Evolutionary conservation across 805 yeast species (phyloP).

Genomic region (Candida namnaoensis): DNA sequence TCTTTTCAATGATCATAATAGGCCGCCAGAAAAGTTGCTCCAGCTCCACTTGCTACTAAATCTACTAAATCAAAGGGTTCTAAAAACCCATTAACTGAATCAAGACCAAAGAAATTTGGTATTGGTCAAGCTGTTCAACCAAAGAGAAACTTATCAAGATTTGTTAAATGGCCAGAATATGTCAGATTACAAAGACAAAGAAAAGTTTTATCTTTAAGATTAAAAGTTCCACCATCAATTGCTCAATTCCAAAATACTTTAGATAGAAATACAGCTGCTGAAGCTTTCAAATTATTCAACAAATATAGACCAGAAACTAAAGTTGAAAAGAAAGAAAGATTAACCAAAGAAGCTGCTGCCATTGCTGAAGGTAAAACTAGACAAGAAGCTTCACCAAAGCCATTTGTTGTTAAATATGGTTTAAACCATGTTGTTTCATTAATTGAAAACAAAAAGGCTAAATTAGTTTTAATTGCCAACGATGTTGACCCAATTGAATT

Average conservation of each 20-base stretch:
- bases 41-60: conserved; percentile 92
- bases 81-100: conserved; percentile 81
- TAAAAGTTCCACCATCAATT: conserved; percentile 98
- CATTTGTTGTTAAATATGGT: conserved; percentile 96
- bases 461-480: conserved; percentile 94
- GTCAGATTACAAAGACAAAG: conserved; percentile 98
- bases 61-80: conserved; percentile 44
- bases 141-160: conserved; percentile 92
- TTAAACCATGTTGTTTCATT: conserved; percentile 97
- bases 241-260: conserved; percentile 93
- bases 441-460: conserved; percentile 97
- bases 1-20: conserved; percentile 29
- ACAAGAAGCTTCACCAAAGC: conserved; percentile 95
- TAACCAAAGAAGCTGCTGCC: conserved; percentile 98
- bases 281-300: conserved; percentile 94
- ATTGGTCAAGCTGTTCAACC: conserved; percentile 95
- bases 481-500: conserved; percentile 99
- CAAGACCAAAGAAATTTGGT: conserved; percentile 90
- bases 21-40: conserved; percentile 86
- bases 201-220: conserved; percentile 90
- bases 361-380: conserved; percentile 96
- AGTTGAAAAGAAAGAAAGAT: conserved; percentile 98
- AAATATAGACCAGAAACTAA: conserved; percentile 98
- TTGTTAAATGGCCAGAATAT: conserved; percentile 98
- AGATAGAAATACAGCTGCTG: conserved; percentile 98